Base-by-base conservation (phyloP, 805 yeast genomes). In the Kregervanrija delftensis region DNA sequence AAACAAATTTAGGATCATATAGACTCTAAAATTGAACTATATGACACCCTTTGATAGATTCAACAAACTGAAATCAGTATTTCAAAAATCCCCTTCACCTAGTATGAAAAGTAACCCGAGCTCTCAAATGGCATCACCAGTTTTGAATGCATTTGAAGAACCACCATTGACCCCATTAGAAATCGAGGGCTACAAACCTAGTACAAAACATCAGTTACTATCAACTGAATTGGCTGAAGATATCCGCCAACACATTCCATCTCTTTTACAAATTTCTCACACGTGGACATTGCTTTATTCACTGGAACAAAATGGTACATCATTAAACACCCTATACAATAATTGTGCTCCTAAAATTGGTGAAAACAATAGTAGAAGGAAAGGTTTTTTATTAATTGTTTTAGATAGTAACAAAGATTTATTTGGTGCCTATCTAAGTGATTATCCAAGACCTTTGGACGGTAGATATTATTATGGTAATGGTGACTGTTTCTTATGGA, bases 401-500 rank as follows among this genome's bases (percentile, higher is more conserved):
- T 73, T 73, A 58, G 98, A 93, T 58, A 66, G 72, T 11, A 64
- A 72, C 14, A 77, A 77, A 45, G 74, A 77, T 28, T 63, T 77
- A 37, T 89, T 90, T 66, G 97, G 97, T 0, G 83, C 87, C 11
- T 90, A 78, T 60, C 52, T 81, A 40, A 88, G 88, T 60, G 96
- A 86, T 53, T 70, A 75, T 44, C 72, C 86, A 47, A 79, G 76
- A 47, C 83, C 89, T 1, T 75, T 81, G 46, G 95, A 86, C 41
- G 76, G 76, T 40, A 78, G 77, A 55, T 72, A 86, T 46, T 91
- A 81, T 65, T 85, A 82, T 54, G 99, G 99, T 1, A 90, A 90
- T 64, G 96, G 97, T 1, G 96, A 91, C 61, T 89, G 98, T 58
- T 90, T 93, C 55, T 69, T 91, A 16, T 91, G 96, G 96, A 85